Percentiles rank a stretch among this genome's conserved stretches.
These are phyloP conservation scores for Didymellaceae sp. DNA, from an alignment of 2,329 filamentous ascomycete species.

Conservation along the genomic window DNA sequence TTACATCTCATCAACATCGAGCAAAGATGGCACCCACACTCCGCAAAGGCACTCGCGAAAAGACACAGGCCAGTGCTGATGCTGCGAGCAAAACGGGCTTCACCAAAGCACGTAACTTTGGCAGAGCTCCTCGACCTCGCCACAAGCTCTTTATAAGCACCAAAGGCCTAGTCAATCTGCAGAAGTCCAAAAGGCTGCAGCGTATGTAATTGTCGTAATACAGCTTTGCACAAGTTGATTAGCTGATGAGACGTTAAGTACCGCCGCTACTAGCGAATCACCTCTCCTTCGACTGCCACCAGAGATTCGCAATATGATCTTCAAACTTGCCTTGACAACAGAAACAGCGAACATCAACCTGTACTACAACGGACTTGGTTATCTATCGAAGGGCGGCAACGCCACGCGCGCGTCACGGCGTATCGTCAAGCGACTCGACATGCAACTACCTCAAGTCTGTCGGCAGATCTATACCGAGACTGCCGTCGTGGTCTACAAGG, in stretches of 20 bases:
- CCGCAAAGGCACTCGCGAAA: background rate
- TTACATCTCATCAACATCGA: no score
- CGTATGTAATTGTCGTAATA: background rate
- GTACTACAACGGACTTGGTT: background rate
- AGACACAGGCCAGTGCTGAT: background rate
- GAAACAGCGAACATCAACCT: background rate
- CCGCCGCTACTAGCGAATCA: background rate
- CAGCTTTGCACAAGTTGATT: background rate
- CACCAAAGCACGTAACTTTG: background rate
- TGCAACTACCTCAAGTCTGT: background rate
- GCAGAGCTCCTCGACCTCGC: background rate
- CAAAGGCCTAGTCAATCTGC: background rate
- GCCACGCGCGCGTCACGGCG: background rate
- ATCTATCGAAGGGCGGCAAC: background rate
- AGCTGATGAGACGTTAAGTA: background rate
- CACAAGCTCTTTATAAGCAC: background rate
- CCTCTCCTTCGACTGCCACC: background rate
- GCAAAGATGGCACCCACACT: background rate
- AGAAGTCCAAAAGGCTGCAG: background rate
- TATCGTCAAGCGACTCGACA: background rate
- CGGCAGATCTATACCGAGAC: background rate
- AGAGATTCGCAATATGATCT: constrained; percentile 1
- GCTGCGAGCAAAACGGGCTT: background rate
- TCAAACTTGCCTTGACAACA: no score
- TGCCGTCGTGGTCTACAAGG: background rate